A percentile compares a stretch with the other conserved stretches of the same genome.
Conservation (phyloP, 495 filamentous ascomycete genomes). For the Opeltia flavorubescens region DNA sequence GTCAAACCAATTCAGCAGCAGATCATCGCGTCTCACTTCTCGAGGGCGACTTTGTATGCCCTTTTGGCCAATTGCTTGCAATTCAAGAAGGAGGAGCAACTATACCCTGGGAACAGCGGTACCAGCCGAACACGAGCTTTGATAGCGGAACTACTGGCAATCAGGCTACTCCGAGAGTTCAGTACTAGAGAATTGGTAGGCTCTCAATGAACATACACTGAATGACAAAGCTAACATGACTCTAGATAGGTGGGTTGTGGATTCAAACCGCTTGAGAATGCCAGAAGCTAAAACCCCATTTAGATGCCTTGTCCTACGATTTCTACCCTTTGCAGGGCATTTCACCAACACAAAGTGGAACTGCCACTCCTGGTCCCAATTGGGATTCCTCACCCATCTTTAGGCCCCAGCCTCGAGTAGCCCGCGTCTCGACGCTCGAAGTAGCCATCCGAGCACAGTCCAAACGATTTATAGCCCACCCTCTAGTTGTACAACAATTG, state of each 20-base stretch:
- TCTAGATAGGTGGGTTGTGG: conserved; percentile 12
- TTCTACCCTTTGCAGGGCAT: conserved; percentile 83
- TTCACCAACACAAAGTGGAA: conserved; percentile 24
- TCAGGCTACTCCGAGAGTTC: conserved; percentile 81
- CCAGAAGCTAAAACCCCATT: conserved; percentile 15
- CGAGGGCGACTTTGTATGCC: conserved; percentile 72
- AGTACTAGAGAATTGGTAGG: conserved; percentile 60
- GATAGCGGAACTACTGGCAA: conserved; percentile 82
- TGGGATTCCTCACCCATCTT: conserved; percentile 21
- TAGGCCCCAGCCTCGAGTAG: conserved; percentile 34
- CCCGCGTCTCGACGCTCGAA: conserved; percentile 77
- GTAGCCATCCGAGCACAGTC: conserved; percentile 80
- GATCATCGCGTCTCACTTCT: conserved; percentile 65
- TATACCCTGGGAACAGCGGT: conserved; percentile 69
- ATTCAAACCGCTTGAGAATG: not conserved
- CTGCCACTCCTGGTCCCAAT: conserved; percentile 18
- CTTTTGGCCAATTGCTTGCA: conserved; percentile 87
- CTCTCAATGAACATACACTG: not conserved
- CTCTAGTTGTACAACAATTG: conserved; percentile 77
- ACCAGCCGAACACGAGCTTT: conserved; percentile 69
- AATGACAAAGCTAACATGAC: conserved; percentile 7
- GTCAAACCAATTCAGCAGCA: conserved; percentile 83
- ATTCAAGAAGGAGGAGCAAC: conserved; percentile 72
- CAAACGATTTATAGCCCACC: conserved; percentile 80
- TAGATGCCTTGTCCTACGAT: conserved; percentile 87